Evolutionary conservation across 306 rosid genomes (phyloP).

Genomic region (Lotus japonicus): DNA sequence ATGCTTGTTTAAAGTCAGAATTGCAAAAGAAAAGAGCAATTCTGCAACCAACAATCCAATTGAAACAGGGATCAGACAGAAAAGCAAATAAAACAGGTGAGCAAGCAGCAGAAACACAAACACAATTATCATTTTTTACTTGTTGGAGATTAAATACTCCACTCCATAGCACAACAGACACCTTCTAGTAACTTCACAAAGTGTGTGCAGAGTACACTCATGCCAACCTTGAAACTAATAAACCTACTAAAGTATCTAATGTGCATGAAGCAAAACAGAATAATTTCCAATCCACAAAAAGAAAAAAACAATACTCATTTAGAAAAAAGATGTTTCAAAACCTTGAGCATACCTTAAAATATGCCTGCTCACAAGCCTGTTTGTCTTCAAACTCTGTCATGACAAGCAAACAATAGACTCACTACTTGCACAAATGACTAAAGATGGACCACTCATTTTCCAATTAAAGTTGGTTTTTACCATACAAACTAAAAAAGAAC

Average conservation of each 20-base stretch:
- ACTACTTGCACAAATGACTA: slow-evolving; percentile 6
- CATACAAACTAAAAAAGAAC: background rate
- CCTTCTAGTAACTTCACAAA: background rate
- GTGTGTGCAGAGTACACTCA: background rate
- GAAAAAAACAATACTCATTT: background rate
- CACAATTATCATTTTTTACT: background rate
- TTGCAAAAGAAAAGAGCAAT: background rate
- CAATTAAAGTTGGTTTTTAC: slow-evolving; percentile 1
- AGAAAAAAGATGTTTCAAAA: background rate
- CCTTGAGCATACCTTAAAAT: slow-evolving; percentile 69
- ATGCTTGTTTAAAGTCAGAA: background rate
- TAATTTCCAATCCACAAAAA: background rate
- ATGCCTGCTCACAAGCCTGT: slow-evolving; percentile 80
- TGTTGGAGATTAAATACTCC: background rate
- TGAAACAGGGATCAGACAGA: background rate
- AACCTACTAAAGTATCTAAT: background rate
- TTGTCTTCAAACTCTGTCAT: slow-evolving; percentile 72
- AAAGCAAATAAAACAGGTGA: slow-evolving; percentile 13
- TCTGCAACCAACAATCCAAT: background rate
- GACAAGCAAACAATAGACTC: slow-evolving; percentile 20
- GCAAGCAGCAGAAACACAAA: background rate
- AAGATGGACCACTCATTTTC: background rate
- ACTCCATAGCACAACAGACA: too few species aligned
- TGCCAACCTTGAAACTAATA: too few species aligned
- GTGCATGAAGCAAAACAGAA: slow-evolving; percentile 3